Base-by-base conservation (phyloP, 192 early-diverging fungal genomes). In the Coemansia sp. region DNA sequence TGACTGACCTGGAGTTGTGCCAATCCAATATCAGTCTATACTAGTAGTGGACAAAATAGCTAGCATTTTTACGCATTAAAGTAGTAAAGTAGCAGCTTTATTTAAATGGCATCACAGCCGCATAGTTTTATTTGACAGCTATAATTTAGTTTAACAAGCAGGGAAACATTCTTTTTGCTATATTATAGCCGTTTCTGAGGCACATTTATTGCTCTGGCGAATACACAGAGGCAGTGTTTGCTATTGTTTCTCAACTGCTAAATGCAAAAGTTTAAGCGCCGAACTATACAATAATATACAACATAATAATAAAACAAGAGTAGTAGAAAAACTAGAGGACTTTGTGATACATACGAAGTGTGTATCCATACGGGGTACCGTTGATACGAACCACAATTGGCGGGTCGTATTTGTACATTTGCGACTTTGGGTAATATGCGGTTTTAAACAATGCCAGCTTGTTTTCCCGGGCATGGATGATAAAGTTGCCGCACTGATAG, bases 401-500 rank as follows among this genome's bases (percentile, higher is more conserved):
- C 10, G 48, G 25, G 3, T n/a, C 49, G 37, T 52, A 38, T 8
- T 9, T n/a, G 38, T 23, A 62, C 32, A 15, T 21, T 25, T 35
- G n/a, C 1, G 37, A 11, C 52, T 53, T 25, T 41, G 17, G 25
- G 38, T 17, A 45, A 23, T 29, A 55, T 15, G 22, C 21, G 25
- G 22, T 21, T 53, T 45, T 37, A 35, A 54, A 64, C 21, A 55
- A 38, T 7, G 24, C 27, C 11, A 64, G 62, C 41, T 64, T 64
- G 35, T 53, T 45, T 17, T 38, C 21, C 22, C 21, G 35, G 5
- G 53, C 62, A 38, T 64, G 48, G 6, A 64, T 64, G 9, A 52
- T 64, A 27, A 27, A 64, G 35, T 45, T 51, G 11, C 51, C 38
- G 41, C 62, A 64, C n/a, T 64, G 35, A 24, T 55, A 55, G 39